A percentile compares a stretch with the other conserved stretches of the same genome.
These are phyloP conservation scores for Escovopsis sp. DNA, from an alignment of 2,329 filamentous ascomycete genomes.

Conservation along the genomic window DNA sequence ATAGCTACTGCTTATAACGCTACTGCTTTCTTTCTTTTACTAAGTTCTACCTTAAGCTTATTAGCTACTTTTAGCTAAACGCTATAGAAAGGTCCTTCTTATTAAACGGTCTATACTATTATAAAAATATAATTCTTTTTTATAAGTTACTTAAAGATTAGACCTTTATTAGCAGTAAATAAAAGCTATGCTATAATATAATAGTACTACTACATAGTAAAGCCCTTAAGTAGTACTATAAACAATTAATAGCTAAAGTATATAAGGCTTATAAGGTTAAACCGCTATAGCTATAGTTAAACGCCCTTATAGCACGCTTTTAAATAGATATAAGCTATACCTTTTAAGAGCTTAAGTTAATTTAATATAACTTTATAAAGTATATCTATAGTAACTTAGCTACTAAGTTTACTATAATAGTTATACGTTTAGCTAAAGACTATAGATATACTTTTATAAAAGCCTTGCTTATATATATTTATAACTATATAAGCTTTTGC, in stretches of 20 bases:
- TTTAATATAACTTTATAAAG: no score
- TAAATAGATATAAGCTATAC: no score
- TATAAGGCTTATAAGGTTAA: not conserved
- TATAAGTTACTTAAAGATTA: not conserved
- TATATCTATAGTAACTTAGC: no score
- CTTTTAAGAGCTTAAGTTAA: no score
- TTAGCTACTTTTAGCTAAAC: not conserved
- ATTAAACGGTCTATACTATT: not conserved
- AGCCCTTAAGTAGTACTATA: conserved; percentile 2
- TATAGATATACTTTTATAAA: no score
- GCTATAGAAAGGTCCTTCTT: not conserved
- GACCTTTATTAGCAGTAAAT: not conserved
- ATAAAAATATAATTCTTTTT: not conserved
- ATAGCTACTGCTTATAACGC: not conserved
- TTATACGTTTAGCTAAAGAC: no score
- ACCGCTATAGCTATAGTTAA: not conserved
- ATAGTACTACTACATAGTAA: conserved; percentile 1
- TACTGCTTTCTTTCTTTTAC: conserved; percentile 1
- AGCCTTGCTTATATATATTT: no score
- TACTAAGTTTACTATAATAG: no score
- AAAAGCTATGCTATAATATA: conserved; percentile 1
- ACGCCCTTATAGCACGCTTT: no score
- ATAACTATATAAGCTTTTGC: not conserved
- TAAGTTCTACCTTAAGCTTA: conserved; percentile 1
- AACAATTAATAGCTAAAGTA: not conserved